Evolutionary conservation across 331 rosid genomes (phyloP), one percentile per base, ranked within the genome.

Genomic region (Prunus yedoensis): DNA sequence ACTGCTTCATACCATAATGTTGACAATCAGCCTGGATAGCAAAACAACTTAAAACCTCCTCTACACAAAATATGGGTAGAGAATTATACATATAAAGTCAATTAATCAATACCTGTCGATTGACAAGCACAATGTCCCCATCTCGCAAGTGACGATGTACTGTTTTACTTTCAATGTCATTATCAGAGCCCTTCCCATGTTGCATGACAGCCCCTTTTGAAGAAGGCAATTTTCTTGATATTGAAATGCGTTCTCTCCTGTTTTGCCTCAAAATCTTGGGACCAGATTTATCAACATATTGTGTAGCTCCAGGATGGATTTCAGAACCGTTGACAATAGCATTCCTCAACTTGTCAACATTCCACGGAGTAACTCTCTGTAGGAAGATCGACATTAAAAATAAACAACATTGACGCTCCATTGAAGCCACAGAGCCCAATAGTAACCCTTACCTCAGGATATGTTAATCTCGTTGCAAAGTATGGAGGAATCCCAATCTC

Each of bases 401-500:
- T 11, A 25, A 47, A 27, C 28, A 80, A 15, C 45, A 54, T 65
- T 49, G 56, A 58, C 16, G 35, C 66, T 74, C 28, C 9, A 21
- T 35, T 12, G 51, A 64, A 27, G 68, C 25, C 38, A 57, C 30
- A 50, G 64, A 58, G 21, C 23, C 61, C n/a, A 58, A 41, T 57
- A 56, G 49, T 57, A 50, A 43, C 45, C 43, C 85, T 78, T 83
- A 94, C 98, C 97, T 94, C 99, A 52, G 97, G 97, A 88, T 94
- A 92, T 8, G 97, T 85, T 74, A 94, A 84, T 75, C 88, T 84
- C 75, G 81, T 53, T 15, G 99, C 99, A 88, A 94, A 94, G 83
- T 90, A 88, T 0, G 96, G 99, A 28, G 99, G 99, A 70, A 94
- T 90, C 83, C 99, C 99, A 84, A 94, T 94, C 82, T 94, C 99